These are phyloP conservation scores for Fusarium aywerte DNA, from an alignment of 2,329 filamentous ascomycete species.

Conservation along the genomic window DNA sequence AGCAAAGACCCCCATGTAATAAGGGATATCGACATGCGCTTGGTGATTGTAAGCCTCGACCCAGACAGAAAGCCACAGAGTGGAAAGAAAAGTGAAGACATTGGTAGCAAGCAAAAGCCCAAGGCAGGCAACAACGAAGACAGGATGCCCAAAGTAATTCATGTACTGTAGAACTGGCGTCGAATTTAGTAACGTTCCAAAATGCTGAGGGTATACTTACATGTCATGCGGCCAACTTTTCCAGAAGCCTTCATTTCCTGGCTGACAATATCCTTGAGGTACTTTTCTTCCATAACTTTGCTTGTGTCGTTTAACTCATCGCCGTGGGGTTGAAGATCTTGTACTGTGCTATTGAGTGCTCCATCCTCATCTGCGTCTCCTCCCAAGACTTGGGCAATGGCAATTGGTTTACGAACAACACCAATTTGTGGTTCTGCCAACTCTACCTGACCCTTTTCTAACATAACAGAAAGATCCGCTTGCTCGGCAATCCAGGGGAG, in stretches of 20 bases:
- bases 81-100: slow-evolving; percentile 55
- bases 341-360: slow-evolving; percentile 38
- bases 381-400: slow-evolving; percentile 53
- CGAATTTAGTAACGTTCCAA: slow-evolving; percentile 26
- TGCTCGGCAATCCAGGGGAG: slow-evolving; percentile 64
- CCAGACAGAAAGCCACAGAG: slow-evolving; percentile 64
- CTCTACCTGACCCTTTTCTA: slow-evolving; percentile 60
- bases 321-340: slow-evolving; percentile 46
- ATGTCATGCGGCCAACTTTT: slow-evolving; percentile 56
- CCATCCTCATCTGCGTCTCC: slow-evolving; percentile 52
- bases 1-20: slow-evolving; percentile 65
- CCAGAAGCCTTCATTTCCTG: slow-evolving; percentile 62
- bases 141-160: slow-evolving; percentile 60
- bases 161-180: slow-evolving; percentile 61
- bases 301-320: slow-evolving; percentile 46
- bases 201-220: slow-evolving; percentile 46
- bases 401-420: slow-evolving; percentile 58
- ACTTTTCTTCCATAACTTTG: slow-evolving; percentile 53
- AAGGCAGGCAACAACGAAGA: slow-evolving; percentile 56
- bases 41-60: slow-evolving; percentile 62
- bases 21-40: slow-evolving; percentile 57
- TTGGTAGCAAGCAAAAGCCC: slow-evolving; percentile 55
- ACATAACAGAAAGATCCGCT: slow-evolving; percentile 58
- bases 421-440: slow-evolving; percentile 58
- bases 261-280: slow-evolving; percentile 56